Base-by-base conservation (phyloP, 2,329 filamentous ascomycete genomes). In the Incumbomyces lentus region DNA sequence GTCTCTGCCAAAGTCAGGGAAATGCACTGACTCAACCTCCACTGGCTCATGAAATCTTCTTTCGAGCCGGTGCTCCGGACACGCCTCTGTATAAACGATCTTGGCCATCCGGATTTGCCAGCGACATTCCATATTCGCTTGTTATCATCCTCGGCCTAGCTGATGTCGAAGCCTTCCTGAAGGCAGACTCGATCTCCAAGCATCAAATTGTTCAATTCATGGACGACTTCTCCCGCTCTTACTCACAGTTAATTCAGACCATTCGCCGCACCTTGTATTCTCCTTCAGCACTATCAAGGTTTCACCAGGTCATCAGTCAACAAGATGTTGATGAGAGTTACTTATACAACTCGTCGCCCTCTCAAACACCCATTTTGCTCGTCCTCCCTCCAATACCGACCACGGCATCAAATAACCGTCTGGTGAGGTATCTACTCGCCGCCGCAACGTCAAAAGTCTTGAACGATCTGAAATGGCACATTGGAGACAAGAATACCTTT, bases 401-500 rank as follows among this genome's bases (percentile, higher is more conserved):
- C 58, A 66, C 35, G 54, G 58, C 32, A 61, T 63, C 5, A 53
- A 62, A 33, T 56, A 63, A 6, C 58, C 61, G 44, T 56, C 64
- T 7, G 58, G 58, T 35, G 39, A 57, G 58, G 13, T 29, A 36
- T 12, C 39, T 36, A 17, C 26, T 54, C 6, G 19, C 49, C 30
- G 14, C 47, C 22, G 50, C 45, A 14, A 32, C 50, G 18, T 37
- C 40, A 3, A 44, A 46, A 14, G 59, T 63, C 2, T 62, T 64
- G 12, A 53, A 61, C 35, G 55, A 57, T 17, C 49, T 67, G 34
- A 58, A 59, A 32, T 55, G 41, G 41, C 41, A 50, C 13, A 58
- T 64, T 6, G 64, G 65, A 3, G 65, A 66, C 46, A 59, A 54
- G 18, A 53, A 56, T 2, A 56, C 64, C 2, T 65, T 62, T 46